Evolutionary conservation across 2,329 filamentous ascomycete genomes (phyloP).

Genomic region (Colletotrichum cereale): DNA sequence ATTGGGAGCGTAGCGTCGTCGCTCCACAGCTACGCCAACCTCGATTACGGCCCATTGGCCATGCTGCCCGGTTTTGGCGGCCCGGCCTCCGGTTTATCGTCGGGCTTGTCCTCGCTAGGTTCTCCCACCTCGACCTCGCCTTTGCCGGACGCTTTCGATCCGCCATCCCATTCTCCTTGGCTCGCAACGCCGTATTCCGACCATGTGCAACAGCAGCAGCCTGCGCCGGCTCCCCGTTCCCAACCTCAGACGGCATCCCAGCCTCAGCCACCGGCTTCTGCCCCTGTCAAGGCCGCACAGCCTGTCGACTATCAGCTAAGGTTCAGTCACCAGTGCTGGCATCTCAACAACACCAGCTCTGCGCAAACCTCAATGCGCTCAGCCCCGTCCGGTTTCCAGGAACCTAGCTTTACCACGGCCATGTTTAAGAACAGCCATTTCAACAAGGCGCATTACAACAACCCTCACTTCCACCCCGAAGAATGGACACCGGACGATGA

Average conservation of each 20-base stretch:
- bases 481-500: slow-evolving; percentile 59
- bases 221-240: slow-evolving; percentile 48
- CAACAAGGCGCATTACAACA: slow-evolving; percentile 76
- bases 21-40: slow-evolving; percentile 56
- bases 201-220: slow-evolving; percentile 42
- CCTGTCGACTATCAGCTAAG: slow-evolving; percentile 54
- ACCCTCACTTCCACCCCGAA: slow-evolving; percentile 65
- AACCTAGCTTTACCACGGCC: slow-evolving; percentile 65
- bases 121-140: slow-evolving; percentile 46
- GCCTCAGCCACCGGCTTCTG: slow-evolving; percentile 20
- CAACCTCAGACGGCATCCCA: slow-evolving; percentile 43
- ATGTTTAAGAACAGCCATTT: slow-evolving; percentile 77
- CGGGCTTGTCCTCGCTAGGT: slow-evolving; percentile 51
- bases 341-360: slow-evolving; percentile 54
- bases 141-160: slow-evolving; percentile 46
- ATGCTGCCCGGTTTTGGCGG: slow-evolving; percentile 61
- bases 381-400: slow-evolving; percentile 47
- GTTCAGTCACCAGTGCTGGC: slow-evolving; percentile 68
- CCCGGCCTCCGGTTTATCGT: slow-evolving; percentile 47
- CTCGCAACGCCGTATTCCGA: slow-evolving; percentile 51
- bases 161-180: slow-evolving; percentile 54
- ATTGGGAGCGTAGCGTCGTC: slow-evolving; percentile 56
- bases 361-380: slow-evolving; percentile 42
- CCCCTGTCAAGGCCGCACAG: slow-evolving; percentile 30
- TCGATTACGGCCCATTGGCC: slow-evolving; percentile 58